Evolutionary conservation across 306 rosid genomes (phyloP), one percentile per base, ranked within the genome.

Genomic region (Glycyrrhiza uralensis): DNA sequence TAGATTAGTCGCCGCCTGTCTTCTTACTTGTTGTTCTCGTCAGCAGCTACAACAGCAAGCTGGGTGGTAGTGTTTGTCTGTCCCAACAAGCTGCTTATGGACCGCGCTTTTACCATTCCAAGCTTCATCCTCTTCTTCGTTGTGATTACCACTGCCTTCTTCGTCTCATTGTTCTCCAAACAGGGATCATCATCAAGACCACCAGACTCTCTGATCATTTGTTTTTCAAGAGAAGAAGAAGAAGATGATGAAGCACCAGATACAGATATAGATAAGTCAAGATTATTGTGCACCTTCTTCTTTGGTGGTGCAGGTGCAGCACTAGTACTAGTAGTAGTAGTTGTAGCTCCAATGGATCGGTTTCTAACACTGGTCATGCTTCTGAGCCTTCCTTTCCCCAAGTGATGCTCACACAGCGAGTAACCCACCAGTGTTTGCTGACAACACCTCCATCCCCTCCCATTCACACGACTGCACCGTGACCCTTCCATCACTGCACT

Each of bases 391-490:
- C 97, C 97, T 47, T 91, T 95, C 1, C 99, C 99, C 69, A 95
- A 78, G 76, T 95, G 99, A 84, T 95, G 99, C 79, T 95, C 97
- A 46, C 99, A 95, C 4, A 95, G 89, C 1, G 99, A 91, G 86
- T 95, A 95, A 14, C 99, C 99, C 3, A 95, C 99, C 0, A 95
- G 96, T 1, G 99, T 95, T 42, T 86, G 97, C 55, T 95, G 99
- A 47, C 87, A 88, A 11, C 97, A 95, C 45, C 99, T 76, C 99
- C 99, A 95, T 18, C 99, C 99, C 28, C 99, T 83, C 15, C 99
- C 99, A n/a, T 95, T 95, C 17, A 95, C 97, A 1, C 99, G 96
- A 75, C 99, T 95, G 89, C 99, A 95, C 92, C 97, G 38, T 4
- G 99, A 95, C 4, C 99, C 99, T 80, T 95, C 97, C 99, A 89